Base-by-base conservation (phyloP, 1,284 basidiomycete genomes). In the Caloboletus inedulis region DNA sequence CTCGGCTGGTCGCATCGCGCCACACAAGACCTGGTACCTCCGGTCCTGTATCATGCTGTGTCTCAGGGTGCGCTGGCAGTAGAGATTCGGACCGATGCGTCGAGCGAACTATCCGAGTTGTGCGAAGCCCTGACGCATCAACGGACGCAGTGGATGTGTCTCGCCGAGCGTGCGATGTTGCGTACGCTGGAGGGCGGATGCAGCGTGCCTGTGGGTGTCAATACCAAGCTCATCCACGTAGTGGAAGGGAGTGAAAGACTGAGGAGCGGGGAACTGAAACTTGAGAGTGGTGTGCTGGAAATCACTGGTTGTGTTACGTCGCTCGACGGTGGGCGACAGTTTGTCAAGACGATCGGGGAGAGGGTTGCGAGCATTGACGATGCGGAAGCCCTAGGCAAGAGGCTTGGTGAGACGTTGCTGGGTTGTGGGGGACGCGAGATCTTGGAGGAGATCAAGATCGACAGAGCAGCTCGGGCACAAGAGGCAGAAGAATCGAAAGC, bases 101-200 rank as follows among this genome's bases (percentile, higher is more conserved):
- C 61, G n/a, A 64, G 68, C 0, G 79, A 79, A 53, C 77, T 85
- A 3, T 72, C 78, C 39, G 78, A 79, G 49, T 71, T 93, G 12
- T 86, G 92, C 63, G 74, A 78, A 39, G 74, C 74, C 19, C 69
- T 94, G 42, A 89, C 82, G 3, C 89, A 95, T 69, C 82, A 83
- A 75, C 77, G 77, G 63, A 93, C 91, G 0, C 79, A 86, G 53
- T 90, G 85, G 84, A 73, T 68, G 49, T 91, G 88, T 62, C 74
- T 78, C 19, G 91, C 92, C 7, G 97, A 99, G 72, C 83, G 96
- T 12, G 89, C 89, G 1, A 87, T 91, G 69, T 76, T 99, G 57
- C 79, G 87, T 34, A 86, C 90, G 34, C 77, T 99, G 48, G 96
- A 99, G 70, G 97, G 97, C 12, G 97, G 95, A 27, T 99, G 97